These are phyloP conservation scores for Wickerhamiella galacta DNA, from an alignment of 805 yeast species.

Conservation along the genomic window DNA sequence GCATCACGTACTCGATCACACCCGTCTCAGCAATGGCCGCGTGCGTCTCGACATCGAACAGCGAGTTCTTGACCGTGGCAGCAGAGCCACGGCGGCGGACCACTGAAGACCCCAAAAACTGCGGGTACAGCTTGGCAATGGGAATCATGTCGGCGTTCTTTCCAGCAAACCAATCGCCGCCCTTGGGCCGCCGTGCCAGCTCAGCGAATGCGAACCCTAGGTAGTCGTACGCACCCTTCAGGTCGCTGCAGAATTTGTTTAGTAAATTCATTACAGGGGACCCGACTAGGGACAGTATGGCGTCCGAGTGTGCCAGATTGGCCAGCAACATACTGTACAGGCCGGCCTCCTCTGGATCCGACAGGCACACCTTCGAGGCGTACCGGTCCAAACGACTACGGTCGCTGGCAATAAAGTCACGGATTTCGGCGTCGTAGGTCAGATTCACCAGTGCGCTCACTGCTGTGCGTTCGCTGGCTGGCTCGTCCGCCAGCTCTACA, in stretches of 20 bases:
- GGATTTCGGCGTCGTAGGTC: conserved; percentile 50
- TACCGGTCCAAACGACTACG: conserved; percentile 27
- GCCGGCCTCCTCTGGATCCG: conserved; percentile 54
- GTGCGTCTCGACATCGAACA: conserved; percentile 67
- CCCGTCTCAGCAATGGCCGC: conserved; percentile 44
- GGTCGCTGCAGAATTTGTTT: conserved; percentile 75
- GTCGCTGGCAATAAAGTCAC: conserved; percentile 53
- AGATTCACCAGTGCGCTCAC: conserved; percentile 69
- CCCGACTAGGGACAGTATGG: conserved; percentile 29
- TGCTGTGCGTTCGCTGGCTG: conserved; percentile 28
- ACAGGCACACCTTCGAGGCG: conserved; percentile 25
- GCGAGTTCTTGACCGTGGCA: conserved; percentile 74
- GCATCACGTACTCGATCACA: conserved; percentile 60
- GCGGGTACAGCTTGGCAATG: conserved; percentile 60
- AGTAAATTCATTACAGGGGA: conserved; percentile 42
- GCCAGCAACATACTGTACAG: conserved; percentile 69
- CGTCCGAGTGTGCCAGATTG: conserved; percentile 67
- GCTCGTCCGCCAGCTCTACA: conserved; percentile 38
- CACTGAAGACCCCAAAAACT: conserved; percentile 61
- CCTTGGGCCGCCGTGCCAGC: conserved; percentile 45
- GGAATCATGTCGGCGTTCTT: conserved; percentile 71
- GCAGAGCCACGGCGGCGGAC: conserved; percentile 85
- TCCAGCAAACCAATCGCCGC: conserved; percentile 56
- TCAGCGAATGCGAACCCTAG: conserved; percentile 82
- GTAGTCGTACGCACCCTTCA: conserved; percentile 68